Conservation (phyloP, 768 basidiomycete genomes). For the Podaxis carcinomalis region DNA sequence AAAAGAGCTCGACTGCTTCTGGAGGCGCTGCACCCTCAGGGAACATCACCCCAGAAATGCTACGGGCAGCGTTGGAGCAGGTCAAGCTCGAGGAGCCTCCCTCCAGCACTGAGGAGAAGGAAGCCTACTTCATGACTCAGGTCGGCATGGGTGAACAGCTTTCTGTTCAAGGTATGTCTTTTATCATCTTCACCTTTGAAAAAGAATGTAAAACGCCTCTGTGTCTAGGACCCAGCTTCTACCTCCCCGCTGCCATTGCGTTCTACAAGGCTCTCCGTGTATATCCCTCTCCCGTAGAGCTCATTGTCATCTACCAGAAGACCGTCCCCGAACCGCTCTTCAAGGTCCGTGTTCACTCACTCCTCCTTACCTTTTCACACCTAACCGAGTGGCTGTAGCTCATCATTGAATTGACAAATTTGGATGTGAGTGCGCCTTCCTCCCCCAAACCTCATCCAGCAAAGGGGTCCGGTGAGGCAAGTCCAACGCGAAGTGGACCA, state of each 20-base stretch:
- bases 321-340: constrained; percentile 80
- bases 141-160: constrained; percentile 86
- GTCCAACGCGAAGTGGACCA: constrained; percentile 56
- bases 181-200: neutral
- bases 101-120: constrained; percentile 67
- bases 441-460: constrained; percentile 23
- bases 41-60: constrained; percentile 44
- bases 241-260: constrained; percentile 77
- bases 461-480: constrained; percentile 53
- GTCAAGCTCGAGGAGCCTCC: constrained; percentile 71
- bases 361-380: neutral
- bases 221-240: constrained; percentile 64
- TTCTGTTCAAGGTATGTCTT: constrained; percentile 61
- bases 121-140: constrained; percentile 89
- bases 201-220: neutral
- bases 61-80: constrained; percentile 60
- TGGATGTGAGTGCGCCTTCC: constrained; percentile 79
- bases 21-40: constrained; percentile 24
- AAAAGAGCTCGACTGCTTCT: constrained; percentile 31
- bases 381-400: constrained; percentile 19
- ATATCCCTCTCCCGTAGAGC: constrained; percentile 91
- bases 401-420: constrained; percentile 77
- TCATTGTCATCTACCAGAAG: constrained; percentile 92
- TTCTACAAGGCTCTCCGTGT: constrained; percentile 94
- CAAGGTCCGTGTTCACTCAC: constrained; percentile 44